A percentile compares a stretch with the other conserved stretches of the same genome.
Conservation (phyloP, 371 early-diverging fungal genomes). For the Lichtheimia ramosa region DNA sequence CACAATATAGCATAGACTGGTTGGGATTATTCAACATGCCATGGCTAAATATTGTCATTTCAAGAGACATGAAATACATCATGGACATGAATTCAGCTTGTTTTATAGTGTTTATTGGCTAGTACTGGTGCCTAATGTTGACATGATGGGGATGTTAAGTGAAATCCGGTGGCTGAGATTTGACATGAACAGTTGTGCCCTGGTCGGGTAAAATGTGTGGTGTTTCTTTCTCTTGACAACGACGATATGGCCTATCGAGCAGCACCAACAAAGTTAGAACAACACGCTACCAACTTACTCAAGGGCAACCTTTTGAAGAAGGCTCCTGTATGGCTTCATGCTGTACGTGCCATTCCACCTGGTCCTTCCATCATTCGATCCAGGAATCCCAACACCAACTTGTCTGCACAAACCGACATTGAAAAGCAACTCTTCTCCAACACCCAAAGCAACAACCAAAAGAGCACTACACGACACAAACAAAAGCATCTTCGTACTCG, state of each 20-base stretch:
- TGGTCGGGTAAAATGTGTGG: too few species aligned
- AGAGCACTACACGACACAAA: conserved; percentile 28
- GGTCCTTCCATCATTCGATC: conserved; percentile 66
- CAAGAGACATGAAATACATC: too few species aligned
- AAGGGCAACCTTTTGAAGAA: conserved; percentile 55
- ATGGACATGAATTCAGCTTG: too few species aligned
- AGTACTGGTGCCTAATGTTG: too few species aligned
- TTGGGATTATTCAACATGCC: too few species aligned
- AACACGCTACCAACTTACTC: conserved; percentile 50
- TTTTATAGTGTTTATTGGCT: too few species aligned
- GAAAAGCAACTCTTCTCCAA: conserved; percentile 33
- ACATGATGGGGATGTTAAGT: neutral
- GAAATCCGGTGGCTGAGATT: neutral
- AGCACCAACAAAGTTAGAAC: conserved; percentile 39
- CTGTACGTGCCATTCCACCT: conserved; percentile 59
- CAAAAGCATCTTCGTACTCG: conserved; percentile 58
- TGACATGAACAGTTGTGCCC: too few species aligned
- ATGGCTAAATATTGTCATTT: too few species aligned
- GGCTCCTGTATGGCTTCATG: conserved; percentile 66
- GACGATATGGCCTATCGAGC: conserved; percentile 39
- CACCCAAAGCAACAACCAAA: conserved; percentile 8
- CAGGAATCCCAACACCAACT: conserved; percentile 38
- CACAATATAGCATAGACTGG: too few species aligned
- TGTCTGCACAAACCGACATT: conserved; percentile 35
- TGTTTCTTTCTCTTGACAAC: too few species aligned